Base-by-base conservation (phyloP, 2,329 filamentous ascomycete species). In the Escovopsis sp. region DNA sequence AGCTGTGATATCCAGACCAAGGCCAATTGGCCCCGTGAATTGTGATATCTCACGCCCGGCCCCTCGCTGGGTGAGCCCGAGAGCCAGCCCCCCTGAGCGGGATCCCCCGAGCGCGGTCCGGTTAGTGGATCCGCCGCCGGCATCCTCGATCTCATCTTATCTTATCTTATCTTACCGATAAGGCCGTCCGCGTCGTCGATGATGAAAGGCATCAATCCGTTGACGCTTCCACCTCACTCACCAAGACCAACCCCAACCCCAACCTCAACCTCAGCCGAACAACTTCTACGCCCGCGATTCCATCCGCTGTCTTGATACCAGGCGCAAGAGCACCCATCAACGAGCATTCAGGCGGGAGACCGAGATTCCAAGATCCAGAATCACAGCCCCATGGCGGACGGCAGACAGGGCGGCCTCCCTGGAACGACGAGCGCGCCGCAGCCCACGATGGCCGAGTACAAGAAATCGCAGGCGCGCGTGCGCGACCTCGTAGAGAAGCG, bases 401-500 rank as follows among this genome's bases (percentile, higher is more conserved):
- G 49, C 35, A 62, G 59, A 39, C 49, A 51, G 37, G 42, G 42
- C 31, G 46, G 43, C 43, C 45, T 47, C 30, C 40, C 49, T 31
- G 53, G 50, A 40, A 40, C 20, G 20, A 20, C 49, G 33, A 50
- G 41, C 42, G 53, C 52, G 29, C 52, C 57, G 30, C 54, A 58
- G 44, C 56, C 58, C 20, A 64, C 57, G 7, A 57, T 63, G 56
- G 61, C 63, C 14, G 67, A 71, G 50, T 72, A 72, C 46, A 67
- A 68, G 52, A 68, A 70, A 46, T 64, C 70, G 35, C 66, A 70
- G 46, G 58, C 63, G 37, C 60, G 63, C 25, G 63, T 72, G 40
- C 65, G 67, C 37, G 66, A 69, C 29, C 56, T 71, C 39, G 57
- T 71, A 16, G 63, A 68, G 39, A 65, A 64, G 49, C 58, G 64